Evolutionary conservation across 257 asterid genomes (phyloP).

Genomic region (Cruciata laevipes): DNA sequence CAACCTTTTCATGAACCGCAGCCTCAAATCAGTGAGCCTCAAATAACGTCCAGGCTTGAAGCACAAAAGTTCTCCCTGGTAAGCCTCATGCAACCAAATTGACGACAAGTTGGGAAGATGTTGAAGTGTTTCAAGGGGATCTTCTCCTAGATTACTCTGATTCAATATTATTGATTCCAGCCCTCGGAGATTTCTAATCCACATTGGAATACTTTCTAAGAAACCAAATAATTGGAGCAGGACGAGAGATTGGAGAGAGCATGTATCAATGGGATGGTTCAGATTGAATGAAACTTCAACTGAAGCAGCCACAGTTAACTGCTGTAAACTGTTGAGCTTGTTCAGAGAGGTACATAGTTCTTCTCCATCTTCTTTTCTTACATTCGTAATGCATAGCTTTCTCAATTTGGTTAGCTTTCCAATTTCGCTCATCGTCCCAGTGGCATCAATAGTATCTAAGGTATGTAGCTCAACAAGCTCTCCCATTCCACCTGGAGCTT

Average conservation of each 20-base stretch:
- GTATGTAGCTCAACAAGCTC: conserved; percentile 5
- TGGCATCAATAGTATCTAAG: not conserved
- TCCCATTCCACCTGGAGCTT: conserved; percentile 14
- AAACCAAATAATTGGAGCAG: not conserved
- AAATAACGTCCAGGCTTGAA: no score
- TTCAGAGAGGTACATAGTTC: conserved; percentile 27
- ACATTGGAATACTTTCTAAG: conserved; percentile 8
- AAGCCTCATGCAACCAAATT: not conserved
- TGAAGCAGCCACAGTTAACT: not conserved
- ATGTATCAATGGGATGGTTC: not conserved
- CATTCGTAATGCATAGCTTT: conserved; percentile 14
- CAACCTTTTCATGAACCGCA: no score
- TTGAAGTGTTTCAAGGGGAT: not conserved
- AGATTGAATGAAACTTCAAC: conserved; percentile 1
- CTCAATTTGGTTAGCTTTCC: conserved; percentile 23
- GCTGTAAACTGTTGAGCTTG: no score
- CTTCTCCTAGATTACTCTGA: not conserved
- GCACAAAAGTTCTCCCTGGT: no score
- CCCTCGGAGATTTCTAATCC: conserved; percentile 5
- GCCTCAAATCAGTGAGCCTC: no score
- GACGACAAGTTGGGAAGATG: not conserved
- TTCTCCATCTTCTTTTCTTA: conserved; percentile 28
- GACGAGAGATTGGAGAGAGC: not conserved
- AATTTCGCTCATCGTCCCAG: conserved; percentile 9
- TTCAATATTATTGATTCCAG: not conserved